Percentiles rank a stretch among this genome's conserved stretches.
Conservation (phyloP, 1,284 basidiomycete species). For the Marasmius oreades region DNA sequence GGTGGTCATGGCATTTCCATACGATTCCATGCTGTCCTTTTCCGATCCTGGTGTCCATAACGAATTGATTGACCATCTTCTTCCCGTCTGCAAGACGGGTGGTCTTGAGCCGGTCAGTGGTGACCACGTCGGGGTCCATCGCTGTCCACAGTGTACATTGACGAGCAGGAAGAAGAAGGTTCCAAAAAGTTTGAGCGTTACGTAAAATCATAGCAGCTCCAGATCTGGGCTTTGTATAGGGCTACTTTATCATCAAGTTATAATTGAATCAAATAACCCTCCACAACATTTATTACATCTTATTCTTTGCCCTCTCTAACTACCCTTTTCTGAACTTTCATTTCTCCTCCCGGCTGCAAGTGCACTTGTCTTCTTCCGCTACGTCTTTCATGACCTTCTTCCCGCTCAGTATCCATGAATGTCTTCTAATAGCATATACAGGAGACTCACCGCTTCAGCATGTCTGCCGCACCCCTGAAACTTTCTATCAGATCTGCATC, state of each 20-base stretch:
- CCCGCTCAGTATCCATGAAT: constrained; percentile 11
- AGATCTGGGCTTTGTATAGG: background rate
- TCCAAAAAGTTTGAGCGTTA: constrained; percentile 1
- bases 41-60: constrained; percentile 67
- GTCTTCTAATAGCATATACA: constrained; percentile 12
- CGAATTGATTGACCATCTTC: constrained; percentile 78
- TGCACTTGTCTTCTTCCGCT: constrained; percentile 66
- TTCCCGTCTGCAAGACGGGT: constrained; percentile 30
- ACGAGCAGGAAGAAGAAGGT: constrained; percentile 27
- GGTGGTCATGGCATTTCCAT: constrained; percentile 59
- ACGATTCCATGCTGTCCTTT: constrained; percentile 83
- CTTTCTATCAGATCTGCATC: constrained; percentile 16
- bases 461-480: constrained; percentile 68
- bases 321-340: constrained; percentile 6
- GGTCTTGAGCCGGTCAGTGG: constrained; percentile 53
- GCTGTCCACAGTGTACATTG: constrained; percentile 30
- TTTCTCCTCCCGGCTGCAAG: constrained; percentile 40
- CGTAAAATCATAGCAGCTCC: background rate
- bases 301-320: background rate
- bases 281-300: background rate
- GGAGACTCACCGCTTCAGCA: constrained; percentile 56
- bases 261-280: background rate
- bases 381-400: constrained; percentile 63
- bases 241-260: too few relatives aligned
- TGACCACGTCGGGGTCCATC: constrained; percentile 42